Percentiles rank a stretch among this genome's conserved stretches.
phyloP scores from a whole-genome alignment of 495 filamentous ascomycete genomes.

The Podospora fimiseda region DNA sequence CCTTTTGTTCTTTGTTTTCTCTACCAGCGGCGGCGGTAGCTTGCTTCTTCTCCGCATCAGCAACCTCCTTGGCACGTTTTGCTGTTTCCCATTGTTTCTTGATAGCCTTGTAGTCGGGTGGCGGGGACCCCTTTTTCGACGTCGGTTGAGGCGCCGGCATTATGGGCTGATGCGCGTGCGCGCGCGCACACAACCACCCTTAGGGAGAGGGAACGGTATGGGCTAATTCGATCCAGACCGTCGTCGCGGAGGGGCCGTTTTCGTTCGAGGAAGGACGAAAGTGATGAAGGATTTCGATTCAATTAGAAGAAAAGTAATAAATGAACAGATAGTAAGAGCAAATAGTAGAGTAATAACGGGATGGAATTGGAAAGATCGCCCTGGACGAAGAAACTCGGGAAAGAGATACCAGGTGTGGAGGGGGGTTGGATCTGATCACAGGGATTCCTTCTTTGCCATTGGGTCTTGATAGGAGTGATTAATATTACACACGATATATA shows the following conservation, averaged over 20 bases:
- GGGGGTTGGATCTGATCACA: constrained; percentile 10
- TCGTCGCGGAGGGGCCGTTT: no score
- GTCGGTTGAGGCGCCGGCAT: constrained; percentile 23
- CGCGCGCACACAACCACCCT: neutral
- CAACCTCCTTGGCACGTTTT: constrained; percentile 38
- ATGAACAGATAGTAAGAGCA: constrained; percentile 9
- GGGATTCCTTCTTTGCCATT: constrained; percentile 12
- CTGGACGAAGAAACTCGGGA: constrained; percentile 17
- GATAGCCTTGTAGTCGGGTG: constrained; percentile 37
- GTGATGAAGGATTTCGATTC: neutral
- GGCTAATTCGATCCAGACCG: no score
- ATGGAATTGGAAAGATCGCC: constrained; percentile 20
- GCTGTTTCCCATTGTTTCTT: constrained; percentile 42
- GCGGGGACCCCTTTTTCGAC: constrained; percentile 18
- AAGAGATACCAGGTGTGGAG: constrained; percentile 5
- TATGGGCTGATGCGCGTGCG: constrained; percentile 1
- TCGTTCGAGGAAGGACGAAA: neutral
- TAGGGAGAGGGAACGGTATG: neutral
- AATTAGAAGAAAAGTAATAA: neutral
- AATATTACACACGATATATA: neutral
- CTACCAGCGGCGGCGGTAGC: neutral
- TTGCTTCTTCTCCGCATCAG: constrained; percentile 18
- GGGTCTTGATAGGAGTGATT: constrained; percentile 1
- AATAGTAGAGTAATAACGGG: neutral
- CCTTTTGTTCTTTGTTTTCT: constrained; percentile 4